Evolutionary conservation across 345 rosid species (phyloP).

Genomic region (Hibiscus syriacus): DNA sequence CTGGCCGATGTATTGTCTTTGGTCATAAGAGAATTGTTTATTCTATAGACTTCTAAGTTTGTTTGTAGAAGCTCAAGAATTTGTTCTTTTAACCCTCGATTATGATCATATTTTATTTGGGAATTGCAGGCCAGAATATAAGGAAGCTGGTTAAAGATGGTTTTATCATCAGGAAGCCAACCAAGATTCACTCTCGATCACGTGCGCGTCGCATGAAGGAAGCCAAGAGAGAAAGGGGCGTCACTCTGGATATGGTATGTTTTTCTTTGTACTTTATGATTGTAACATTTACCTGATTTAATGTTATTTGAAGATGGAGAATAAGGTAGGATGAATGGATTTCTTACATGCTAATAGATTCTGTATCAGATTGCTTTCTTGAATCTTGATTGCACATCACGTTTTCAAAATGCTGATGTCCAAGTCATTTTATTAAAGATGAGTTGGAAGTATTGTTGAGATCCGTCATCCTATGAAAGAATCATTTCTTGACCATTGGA

Average conservation of each 20-base stretch:
- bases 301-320: too few relatives aligned
- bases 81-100: neutral
- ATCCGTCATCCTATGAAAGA: too few relatives aligned
- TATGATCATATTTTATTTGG: neutral
- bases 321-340: too few relatives aligned
- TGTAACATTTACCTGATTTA: too few relatives aligned
- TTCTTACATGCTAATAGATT: too few relatives aligned
- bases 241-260: conserved; percentile 74
- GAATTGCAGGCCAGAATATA: conserved; percentile 63
- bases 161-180: conserved; percentile 87
- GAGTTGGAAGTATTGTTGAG: too few relatives aligned
- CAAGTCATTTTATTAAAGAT: too few relatives aligned
- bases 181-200: conserved; percentile 89
- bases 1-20: neutral
- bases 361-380: too few relatives aligned
- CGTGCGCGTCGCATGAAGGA: conserved; percentile 77
- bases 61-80: neutral
- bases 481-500: too few relatives aligned
- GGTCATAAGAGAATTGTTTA: neutral
- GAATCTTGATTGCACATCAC: too few relatives aligned
- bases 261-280: neutral
- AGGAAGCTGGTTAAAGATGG: conserved; percentile 95
- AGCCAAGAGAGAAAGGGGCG: conserved; percentile 93
- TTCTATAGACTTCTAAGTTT: neutral
- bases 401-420: too few relatives aligned